Base-by-base conservation (phyloP, 2,329 filamentous ascomycete genomes). In the Pyricularia sp. region DNA sequence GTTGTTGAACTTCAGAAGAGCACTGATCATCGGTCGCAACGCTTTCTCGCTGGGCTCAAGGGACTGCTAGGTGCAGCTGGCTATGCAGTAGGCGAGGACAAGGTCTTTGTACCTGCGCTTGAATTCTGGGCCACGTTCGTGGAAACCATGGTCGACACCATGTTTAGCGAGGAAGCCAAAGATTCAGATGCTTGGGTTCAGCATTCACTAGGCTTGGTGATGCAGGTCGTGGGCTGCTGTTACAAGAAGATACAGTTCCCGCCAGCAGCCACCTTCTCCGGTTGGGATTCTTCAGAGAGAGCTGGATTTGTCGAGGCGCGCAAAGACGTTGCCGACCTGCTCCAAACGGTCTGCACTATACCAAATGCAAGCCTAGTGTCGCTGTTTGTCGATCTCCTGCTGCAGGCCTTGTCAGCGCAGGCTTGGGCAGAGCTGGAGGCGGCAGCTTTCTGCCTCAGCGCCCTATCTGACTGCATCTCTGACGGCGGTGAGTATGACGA, bases 81-180 rank as follows among this genome's bases (percentile, higher is more conserved):
- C 1, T 85, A 87, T 73, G 86, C 90, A 0, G 88, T 89, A 1
- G 85, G 85, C 4, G 91, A 94, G 69, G 91, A 95, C 73, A 88
- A 87, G 71, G 87, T 93, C 12, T 93, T 92, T 69, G 86, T 91
- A 0, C 86, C 88, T 1, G 87, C 89, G 0, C 83, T 94, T 17
- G 92, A 95, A 73, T 94, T 95, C 76, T 95, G 92, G 92, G 90
- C 87, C 23, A 89, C 87, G 0, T 93, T 90, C 75, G 86, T 92
- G 6, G 92, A 93, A 77, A 86, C 86, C 14, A 83, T 88, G 81
- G 86, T 83, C 70, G 90, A 88, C 75, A 63, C 66, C 25, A 59
- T 68, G 25, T 64, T 31, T 33, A 68, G 58, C 23, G 83, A 84
- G 1, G 81, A 82, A n/a, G 81, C 84, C 28, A 78, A 79, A 4